Evolutionary conservation across 768 basidiomycete genomes (phyloP), one percentile per base, ranked within the genome.

Genomic region (Lactifluus rugatus): DNA sequence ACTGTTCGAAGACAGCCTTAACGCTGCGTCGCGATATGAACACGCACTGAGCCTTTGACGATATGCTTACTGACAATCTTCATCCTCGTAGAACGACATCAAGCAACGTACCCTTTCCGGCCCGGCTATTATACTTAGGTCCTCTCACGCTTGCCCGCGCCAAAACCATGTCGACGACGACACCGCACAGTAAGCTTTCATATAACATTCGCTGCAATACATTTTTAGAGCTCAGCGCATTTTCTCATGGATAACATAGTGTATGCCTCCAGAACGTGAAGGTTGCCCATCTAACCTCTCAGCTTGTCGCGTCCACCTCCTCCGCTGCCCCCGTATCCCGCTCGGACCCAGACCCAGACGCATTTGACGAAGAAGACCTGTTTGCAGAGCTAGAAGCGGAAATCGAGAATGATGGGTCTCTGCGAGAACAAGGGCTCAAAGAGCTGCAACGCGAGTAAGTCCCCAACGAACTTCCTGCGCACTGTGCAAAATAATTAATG

Each of bases 361-460:
- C 66, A 23, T 72, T 76, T 23, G 80, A 81, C 48, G 83, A 88
- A 23, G 87, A 89, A 3, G 80, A 79, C 9, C 74, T 92, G 44
- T 89, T 93, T 65, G 87, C 87, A 21, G 85, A 89, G 70, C 78
- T 93, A 23, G 89, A 93, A 68, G 89, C 81, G 51, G 89, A 91
- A 67, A 84, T 92, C 45, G 89, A 92, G 68, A 84, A 91, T 65
- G 85, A 85, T 55, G 80, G 80, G 11, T 72, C 75, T 2, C 75
- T 92, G 62, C 76, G 95, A 63, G 96, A 97, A 67, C 80, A 81
- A 57, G 87, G 92, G 3, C 71, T 98, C 57, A 80, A 85, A 63
- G 77, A 83, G 48, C 74, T 97, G 55, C 84, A 81, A 72, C 75
- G 75, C 73, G 85, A 93, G 93, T 93, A 69, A 80, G 52, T 31